Conservation (phyloP, 1,284 basidiomycete species). For the Rhodotorula sp. region DNA sequence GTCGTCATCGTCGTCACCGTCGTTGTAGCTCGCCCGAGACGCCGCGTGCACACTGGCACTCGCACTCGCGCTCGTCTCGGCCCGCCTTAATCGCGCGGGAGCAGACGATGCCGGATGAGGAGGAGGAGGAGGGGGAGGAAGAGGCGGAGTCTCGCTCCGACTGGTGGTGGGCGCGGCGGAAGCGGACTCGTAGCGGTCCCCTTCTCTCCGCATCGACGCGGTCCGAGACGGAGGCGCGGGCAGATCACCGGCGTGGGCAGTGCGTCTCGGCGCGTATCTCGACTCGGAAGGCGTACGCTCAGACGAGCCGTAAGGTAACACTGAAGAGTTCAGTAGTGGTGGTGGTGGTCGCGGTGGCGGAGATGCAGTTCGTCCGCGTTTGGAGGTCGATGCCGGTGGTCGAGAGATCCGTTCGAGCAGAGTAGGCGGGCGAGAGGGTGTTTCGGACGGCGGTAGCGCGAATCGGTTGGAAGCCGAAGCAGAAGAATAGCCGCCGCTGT, state of each 20-base stretch:
- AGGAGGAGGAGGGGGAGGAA: background rate
- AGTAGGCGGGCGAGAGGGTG: background rate
- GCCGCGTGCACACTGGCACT: too few species aligned
- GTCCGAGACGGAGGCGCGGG: background rate
- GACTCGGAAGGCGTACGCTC: too few species aligned
- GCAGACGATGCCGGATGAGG: background rate
- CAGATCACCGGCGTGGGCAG: too few species aligned
- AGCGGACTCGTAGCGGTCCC: background rate
- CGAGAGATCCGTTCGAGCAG: background rate
- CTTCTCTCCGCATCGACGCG: background rate
- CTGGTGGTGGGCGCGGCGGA: background rate
- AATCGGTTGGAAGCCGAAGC: too few species aligned
- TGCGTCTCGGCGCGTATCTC: too few species aligned
- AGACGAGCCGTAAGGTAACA: too few species aligned
- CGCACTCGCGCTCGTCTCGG: background rate
- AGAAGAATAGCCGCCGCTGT: too few species aligned
- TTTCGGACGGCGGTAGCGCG: background rate
- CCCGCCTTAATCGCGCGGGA: background rate
- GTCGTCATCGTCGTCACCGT: background rate
- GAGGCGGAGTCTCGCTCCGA: background rate
- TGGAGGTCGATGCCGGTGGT: too few species aligned
- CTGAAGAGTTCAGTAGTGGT: background rate
- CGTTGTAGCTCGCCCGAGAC: background rate
- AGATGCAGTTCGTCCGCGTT: background rate
- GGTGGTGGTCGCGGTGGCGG: background rate